phyloP scores from a whole-genome alignment of 345 rosid genomes.

The Trapa bicornis region DNA sequence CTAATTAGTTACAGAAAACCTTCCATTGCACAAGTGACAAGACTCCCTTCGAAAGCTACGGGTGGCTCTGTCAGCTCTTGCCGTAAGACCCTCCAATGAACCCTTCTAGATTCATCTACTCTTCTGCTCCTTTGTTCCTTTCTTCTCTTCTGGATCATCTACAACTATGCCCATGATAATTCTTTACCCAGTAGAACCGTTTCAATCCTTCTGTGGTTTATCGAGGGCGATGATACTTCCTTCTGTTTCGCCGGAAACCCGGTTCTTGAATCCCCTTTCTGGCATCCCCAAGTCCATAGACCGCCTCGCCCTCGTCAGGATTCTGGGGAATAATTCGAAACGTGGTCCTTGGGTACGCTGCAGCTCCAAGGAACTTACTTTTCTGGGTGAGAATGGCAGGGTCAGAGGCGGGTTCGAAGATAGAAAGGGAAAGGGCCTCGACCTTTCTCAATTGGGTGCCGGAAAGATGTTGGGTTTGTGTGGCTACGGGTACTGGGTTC shows the following conservation, averaged over 20 bases:
- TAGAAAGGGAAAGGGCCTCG: constrained; percentile 14
- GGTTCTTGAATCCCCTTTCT: not conserved
- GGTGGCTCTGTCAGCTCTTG: too few species aligned
- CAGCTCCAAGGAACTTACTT: not conserved
- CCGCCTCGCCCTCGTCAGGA: not conserved
- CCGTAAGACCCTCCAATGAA: not conserved
- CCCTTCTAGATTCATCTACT: not conserved
- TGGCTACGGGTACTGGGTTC: constrained; percentile 83
- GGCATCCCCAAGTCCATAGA: not conserved
- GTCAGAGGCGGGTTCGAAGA: constrained; percentile 15
- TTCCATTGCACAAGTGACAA: too few species aligned
- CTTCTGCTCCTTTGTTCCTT: not conserved
- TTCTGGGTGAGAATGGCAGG: constrained; percentile 1
- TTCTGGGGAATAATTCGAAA: not conserved
- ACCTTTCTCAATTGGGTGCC: constrained; percentile 27
- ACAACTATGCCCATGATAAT: not conserved
- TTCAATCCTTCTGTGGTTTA: not conserved
- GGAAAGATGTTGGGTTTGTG: constrained; percentile 46
- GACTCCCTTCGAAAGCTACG: too few species aligned
- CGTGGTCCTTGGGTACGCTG: not conserved
- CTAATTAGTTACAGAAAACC: too few species aligned
- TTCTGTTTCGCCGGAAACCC: not conserved
- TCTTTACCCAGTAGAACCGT: too few species aligned
- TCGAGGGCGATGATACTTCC: not conserved
- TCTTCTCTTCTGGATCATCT: not conserved